These are phyloP conservation scores for Myotisia sp. DNA, from an alignment of 2,329 filamentous ascomycete genomes.

Conservation along the genomic window DNA sequence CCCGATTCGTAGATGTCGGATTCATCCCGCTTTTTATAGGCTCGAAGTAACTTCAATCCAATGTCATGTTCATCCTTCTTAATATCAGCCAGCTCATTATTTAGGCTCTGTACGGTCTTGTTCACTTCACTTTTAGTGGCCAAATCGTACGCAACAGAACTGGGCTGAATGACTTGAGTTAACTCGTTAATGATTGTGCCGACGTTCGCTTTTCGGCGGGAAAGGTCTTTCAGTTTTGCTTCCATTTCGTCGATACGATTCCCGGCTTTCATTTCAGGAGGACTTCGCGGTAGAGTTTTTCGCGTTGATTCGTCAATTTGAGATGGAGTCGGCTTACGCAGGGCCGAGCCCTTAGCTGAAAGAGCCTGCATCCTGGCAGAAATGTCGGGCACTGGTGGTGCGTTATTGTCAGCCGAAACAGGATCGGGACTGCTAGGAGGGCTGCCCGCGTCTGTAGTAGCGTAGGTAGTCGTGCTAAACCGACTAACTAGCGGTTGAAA, in stretches of 20 bases:
- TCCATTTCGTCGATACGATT: slow-evolving; percentile 55
- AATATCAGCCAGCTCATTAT: slow-evolving; percentile 55
- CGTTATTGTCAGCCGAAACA: slow-evolving; percentile 24
- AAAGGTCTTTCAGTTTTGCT: slow-evolving; percentile 49
- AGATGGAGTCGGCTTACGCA: slow-evolving; percentile 32
- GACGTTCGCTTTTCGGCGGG: slow-evolving; percentile 56
- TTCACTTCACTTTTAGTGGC: slow-evolving; percentile 45
- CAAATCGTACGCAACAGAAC: slow-evolving; percentile 51
- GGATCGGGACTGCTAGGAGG: slow-evolving; percentile 28
- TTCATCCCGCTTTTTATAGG: slow-evolving; percentile 60
- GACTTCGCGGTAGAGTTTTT: slow-evolving; percentile 49
- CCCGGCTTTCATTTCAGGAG: slow-evolving; percentile 45
- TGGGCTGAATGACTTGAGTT: slow-evolving; percentile 60
- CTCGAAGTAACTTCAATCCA: slow-evolving; percentile 57
- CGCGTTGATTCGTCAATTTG: slow-evolving; percentile 16
- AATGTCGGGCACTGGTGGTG: slow-evolving; percentile 21
- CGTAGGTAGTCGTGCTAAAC: slow-evolving; percentile 51
- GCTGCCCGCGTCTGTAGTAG: slow-evolving; percentile 36
- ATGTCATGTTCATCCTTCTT: slow-evolving; percentile 64
- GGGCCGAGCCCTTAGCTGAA: slow-evolving; percentile 22
- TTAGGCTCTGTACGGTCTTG: slow-evolving; percentile 51
- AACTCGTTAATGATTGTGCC: slow-evolving; percentile 60
- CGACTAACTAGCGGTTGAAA: slow-evolving; percentile 44
- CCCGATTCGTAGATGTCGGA: slow-evolving; percentile 36
- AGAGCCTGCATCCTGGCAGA: slow-evolving; percentile 24